Conservation (phyloP, 345 rosid species). For the Brassica rapa region DNA sequence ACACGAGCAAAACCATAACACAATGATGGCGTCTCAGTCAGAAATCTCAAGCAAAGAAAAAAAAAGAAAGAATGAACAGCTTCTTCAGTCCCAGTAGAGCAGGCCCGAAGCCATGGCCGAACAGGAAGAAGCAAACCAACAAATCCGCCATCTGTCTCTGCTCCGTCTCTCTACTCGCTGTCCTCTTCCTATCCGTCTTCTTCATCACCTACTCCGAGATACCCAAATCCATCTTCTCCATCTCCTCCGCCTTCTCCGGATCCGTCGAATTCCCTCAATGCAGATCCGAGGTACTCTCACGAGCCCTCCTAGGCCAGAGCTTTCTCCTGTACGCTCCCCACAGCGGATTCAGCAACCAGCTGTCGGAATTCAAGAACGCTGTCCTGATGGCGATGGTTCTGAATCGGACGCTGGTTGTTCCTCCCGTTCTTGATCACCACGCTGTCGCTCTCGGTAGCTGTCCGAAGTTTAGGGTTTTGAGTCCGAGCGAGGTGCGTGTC, state of each 20-base stretch:
- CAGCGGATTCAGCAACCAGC: conserved; percentile 97
- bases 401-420: conserved; percentile 79
- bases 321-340: conserved; percentile 85
- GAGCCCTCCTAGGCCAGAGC: conserved; percentile 38
- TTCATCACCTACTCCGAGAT: conserved; percentile 46
- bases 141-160: conserved; percentile 42
- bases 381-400: conserved; percentile 64
- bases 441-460: conserved; percentile 92
- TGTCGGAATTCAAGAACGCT: conserved; percentile 85
- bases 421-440: conserved; percentile 91
- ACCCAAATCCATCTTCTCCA: conserved; percentile 48
- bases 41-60: neutral
- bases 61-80: conserved; percentile 39
- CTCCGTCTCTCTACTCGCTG: conserved; percentile 29
- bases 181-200: conserved; percentile 40
- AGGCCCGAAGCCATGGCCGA: conserved; percentile 41
- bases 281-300: conserved; percentile 36
- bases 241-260: conserved; percentile 46
- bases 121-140: conserved; percentile 48
- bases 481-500: conserved; percentile 52
- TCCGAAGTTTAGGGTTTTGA: conserved; percentile 83
- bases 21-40: conserved; percentile 9
- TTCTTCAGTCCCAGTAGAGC: conserved; percentile 43
- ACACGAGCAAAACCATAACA: neutral
- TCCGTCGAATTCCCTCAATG: conserved; percentile 49